Conservation (phyloP, 176 grass and related monocot species). For the Phoenix roebelenii region DNA sequence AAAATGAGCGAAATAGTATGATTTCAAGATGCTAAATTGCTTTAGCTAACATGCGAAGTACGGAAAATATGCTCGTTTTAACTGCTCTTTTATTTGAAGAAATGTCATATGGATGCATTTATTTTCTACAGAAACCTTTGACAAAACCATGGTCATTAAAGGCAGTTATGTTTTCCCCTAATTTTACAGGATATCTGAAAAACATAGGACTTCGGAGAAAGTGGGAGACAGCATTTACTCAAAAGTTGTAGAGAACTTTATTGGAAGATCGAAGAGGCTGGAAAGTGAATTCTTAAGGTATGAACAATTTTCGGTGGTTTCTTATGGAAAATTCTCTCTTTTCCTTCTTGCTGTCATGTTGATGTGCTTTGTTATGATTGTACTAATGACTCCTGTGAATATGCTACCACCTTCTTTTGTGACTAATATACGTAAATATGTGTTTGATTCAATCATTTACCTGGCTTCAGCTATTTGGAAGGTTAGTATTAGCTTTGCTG, state of each 20-base stretch:
- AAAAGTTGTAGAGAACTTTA: constrained; percentile 19
- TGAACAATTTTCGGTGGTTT: background rate
- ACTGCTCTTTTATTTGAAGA: background rate
- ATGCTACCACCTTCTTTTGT: no score
- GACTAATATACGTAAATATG: no score
- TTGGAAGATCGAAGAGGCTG: constrained; percentile 18
- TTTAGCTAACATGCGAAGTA: no score
- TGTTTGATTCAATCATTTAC: no score
- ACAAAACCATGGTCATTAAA: background rate
- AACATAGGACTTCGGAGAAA: constrained; percentile 1
- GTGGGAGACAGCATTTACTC: constrained; percentile 7
- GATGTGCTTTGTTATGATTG: no score
- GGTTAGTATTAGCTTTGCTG: no score
- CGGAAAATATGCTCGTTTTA: no score
- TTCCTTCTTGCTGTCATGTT: no score
- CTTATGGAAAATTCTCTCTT: background rate
- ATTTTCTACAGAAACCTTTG: background rate
- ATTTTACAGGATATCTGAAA: constrained; percentile 14
- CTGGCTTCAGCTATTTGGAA: no score
- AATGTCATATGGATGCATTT: background rate
- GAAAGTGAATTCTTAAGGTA: constrained; percentile 36
- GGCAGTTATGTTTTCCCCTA: background rate
- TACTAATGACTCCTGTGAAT: no score
- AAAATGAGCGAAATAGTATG: no score
- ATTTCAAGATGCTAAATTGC: no score